Conservation (phyloP, 2,329 filamentous ascomycete genomes). For the Mycosphaerella sp. region DNA sequence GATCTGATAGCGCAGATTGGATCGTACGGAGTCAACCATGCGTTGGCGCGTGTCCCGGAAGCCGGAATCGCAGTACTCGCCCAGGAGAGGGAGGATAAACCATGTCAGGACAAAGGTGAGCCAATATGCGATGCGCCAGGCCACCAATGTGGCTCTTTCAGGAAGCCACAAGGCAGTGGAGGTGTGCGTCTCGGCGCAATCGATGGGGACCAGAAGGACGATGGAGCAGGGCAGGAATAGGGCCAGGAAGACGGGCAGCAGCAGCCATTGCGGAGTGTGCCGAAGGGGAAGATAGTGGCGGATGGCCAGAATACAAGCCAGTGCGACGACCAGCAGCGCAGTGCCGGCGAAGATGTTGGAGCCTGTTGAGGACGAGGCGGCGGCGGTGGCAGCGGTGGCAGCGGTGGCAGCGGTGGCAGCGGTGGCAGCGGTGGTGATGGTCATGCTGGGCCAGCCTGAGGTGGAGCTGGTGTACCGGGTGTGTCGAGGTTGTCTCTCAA, state of each 20-base stretch:
- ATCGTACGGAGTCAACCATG: conserved; percentile 74
- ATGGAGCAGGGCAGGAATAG: conserved; percentile 87
- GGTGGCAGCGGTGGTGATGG: conserved; percentile 5
- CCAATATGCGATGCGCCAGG: conserved; percentile 97
- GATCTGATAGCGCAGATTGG: conserved; percentile 82
- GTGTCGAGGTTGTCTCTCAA: too few species aligned
- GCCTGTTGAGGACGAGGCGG: conserved; percentile 54
- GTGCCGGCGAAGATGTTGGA: conserved; percentile 72
- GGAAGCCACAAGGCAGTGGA: conserved; percentile 83
- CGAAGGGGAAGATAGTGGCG: conserved; percentile 87
- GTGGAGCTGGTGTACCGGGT: too few species aligned
- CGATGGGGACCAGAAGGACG: conserved; percentile 87
- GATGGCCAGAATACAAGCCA: conserved; percentile 73
- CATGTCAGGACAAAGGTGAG: conserved; percentile 91
- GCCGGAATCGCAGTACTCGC: conserved; percentile 90
- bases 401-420: conserved; percentile 4
- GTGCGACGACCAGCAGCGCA: conserved; percentile 65
- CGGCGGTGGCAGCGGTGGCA: background rate
- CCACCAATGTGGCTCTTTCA: conserved; percentile 68
- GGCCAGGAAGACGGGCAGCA: conserved; percentile 92
- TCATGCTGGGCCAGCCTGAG: too few species aligned
- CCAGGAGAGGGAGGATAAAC: conserved; percentile 89
- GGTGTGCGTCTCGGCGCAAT: conserved; percentile 55
- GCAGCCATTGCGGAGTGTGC: conserved; percentile 80
- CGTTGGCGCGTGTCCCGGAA: conserved; percentile 80